These are phyloP conservation scores for Xylariomycetidae sp. DNA, from an alignment of 2,329 filamentous ascomycete genomes.

Conservation along the genomic window DNA sequence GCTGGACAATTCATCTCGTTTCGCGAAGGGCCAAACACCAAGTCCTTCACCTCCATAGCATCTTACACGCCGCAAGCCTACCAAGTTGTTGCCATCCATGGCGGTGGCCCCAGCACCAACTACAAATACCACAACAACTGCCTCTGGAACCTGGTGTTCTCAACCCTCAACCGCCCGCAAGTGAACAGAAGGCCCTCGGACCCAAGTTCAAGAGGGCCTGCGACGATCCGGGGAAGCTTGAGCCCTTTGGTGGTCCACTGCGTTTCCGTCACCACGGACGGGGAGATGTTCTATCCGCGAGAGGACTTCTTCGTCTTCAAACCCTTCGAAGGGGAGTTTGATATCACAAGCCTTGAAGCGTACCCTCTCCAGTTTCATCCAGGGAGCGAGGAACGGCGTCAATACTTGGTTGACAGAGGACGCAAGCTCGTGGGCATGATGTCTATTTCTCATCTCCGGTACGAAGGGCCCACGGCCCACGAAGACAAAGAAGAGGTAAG, in stretches of 20 bases:
- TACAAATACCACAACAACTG: no score
- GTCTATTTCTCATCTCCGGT: slow-evolving; percentile 20
- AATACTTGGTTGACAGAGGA: slow-evolving; percentile 8
- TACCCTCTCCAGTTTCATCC: slow-evolving; percentile 17
- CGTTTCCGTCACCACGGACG: slow-evolving; percentile 23
- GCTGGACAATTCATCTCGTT: slow-evolving; percentile 2
- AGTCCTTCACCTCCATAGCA: no score
- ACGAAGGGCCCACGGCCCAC: slow-evolving; percentile 21
- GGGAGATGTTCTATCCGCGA: slow-evolving; percentile 13
- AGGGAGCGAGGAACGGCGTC: slow-evolving; percentile 1
- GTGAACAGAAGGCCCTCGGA: no score
- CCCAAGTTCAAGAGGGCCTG: no score
- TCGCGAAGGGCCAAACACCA: no score
- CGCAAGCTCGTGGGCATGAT: slow-evolving; percentile 16
- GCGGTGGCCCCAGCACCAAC: no score
- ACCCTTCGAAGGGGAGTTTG: slow-evolving; percentile 19
- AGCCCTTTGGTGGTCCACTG: slow-evolving; percentile 16
- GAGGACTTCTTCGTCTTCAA: slow-evolving; percentile 18
- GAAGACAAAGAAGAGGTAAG: slow-evolving; percentile 16
- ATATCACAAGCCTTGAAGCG: slow-evolving; percentile 17
- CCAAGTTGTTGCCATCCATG: no score
- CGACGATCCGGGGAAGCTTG: no score
- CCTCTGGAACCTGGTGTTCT: no score
- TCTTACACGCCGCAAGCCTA: no score
- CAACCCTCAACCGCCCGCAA: no score